Evolutionary conservation across 2,329 filamentous ascomycete genomes (phyloP).

Genomic region (Trichoderma hamatum): DNA sequence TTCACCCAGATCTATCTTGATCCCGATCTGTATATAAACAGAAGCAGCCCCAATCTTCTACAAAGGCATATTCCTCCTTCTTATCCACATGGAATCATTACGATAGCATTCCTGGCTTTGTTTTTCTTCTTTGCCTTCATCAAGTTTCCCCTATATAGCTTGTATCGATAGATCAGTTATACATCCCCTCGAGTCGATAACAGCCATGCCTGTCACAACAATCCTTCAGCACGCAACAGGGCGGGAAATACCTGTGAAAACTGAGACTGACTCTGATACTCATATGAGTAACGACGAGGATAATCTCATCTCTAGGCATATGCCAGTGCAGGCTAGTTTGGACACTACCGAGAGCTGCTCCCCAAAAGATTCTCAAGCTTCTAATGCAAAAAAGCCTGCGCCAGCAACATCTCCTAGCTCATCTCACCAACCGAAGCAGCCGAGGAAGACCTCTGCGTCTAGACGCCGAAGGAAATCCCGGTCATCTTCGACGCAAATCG

Average conservation of each 20-base stretch:
- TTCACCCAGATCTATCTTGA: neutral
- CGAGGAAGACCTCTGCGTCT: neutral
- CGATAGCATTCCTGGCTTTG: neutral
- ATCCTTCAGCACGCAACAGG: slow-evolving; percentile 1
- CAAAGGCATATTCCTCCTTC: slow-evolving; percentile 20
- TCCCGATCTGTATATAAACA: neutral
- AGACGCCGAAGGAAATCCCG: neutral
- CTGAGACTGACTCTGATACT: neutral
- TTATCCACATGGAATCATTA: slow-evolving; percentile 34
- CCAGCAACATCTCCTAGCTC: neutral
- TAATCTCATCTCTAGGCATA: neutral
- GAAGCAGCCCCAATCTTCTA: neutral
- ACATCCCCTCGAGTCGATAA: neutral
- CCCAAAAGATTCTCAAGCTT: neutral
- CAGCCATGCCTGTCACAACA: neutral
- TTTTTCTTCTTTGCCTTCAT: neutral
- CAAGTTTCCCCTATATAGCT: neutral
- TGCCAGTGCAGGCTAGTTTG: neutral
- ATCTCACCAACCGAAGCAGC: neutral
- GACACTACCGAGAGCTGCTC: neutral
- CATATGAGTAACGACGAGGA: neutral
- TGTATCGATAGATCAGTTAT: neutral
- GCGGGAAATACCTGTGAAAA: neutral
- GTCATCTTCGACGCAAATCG: neutral
- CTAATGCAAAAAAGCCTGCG: neutral